These are phyloP conservation scores for Sideroxylon spinosum DNA, from an alignment of 179 eudicot species.

Conservation along the genomic window DNA sequence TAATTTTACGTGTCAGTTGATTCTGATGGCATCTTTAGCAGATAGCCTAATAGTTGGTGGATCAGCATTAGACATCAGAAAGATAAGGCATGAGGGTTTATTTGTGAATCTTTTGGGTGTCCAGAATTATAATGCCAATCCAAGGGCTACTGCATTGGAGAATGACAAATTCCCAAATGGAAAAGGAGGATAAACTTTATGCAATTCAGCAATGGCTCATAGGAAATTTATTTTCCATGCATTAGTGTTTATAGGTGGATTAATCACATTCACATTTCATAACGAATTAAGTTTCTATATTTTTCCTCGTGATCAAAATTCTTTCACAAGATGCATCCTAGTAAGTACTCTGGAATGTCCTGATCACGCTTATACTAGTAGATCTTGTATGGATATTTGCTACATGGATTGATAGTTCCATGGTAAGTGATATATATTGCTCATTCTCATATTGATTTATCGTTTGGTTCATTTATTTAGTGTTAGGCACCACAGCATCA, in stretches of 20 bases:
- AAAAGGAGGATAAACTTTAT: neutral
- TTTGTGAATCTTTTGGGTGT: neutral
- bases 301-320: neutral
- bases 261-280: neutral
- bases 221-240: neutral
- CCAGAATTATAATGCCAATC: neutral
- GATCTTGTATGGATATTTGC: neutral
- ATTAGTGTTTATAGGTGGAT: neutral
- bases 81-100: too few species aligned
- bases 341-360: neutral
- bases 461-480: conserved; percentile 23
- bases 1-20: too few species aligned
- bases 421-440: neutral
- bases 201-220: neutral
- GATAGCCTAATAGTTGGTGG: too few species aligned
- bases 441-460: neutral
- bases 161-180: neutral
- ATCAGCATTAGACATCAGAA: too few species aligned
- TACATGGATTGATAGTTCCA: neutral
- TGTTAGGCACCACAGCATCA: conserved; percentile 40
- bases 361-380: neutral
- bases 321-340: conserved; percentile 5
- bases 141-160: neutral
- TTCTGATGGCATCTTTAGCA: too few species aligned
- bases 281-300: neutral